Evolutionary conservation across 768 basidiomycete species (phyloP), one percentile per base, ranked within the genome.

Genomic region (Suillus discolor): DNA sequence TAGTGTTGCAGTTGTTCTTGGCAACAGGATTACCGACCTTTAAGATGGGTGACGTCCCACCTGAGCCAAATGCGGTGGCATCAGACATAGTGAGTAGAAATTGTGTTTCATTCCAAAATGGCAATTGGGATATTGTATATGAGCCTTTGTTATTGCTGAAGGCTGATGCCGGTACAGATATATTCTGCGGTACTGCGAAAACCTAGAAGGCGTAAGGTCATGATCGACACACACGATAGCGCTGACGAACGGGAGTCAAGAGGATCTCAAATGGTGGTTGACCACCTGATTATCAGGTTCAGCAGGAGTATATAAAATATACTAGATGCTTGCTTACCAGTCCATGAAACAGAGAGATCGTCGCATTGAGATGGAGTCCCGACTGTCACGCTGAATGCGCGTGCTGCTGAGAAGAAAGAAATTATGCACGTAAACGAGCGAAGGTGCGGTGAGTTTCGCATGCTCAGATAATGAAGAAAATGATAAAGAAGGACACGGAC

Each of bases 51-150:
- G 85, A 83, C 31, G 81, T 79, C 28, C 90, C 92, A 5, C 91
- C 92, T 12, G 87, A 79, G 51, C 79, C 90, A 72, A 89, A 91
- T 1, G 90, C 90, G 34, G 83, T 84, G 20, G 86, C 80, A 71
- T 93, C 92, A 34, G 89, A 92, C 88, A 93, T 89, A 42, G 85
- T 82, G 23, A 89, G 65, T 15, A 91, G 60, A 57, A 91, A 78
- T 62, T 78, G 73, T 20, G 79, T 71, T 36, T 70, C 76, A 11
- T 78, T 70, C 15, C 72, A 38, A 55, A 88, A 75, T 3, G 81
- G 79, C 15, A 92, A 68, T 65, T 79, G 81, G 0, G 76, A 54
- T 38, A 82, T 72, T 15, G 81, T 76, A 72, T 80, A 91, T 0
- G 83, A 82, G 60, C 89, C 89, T 66, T 81, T 66, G 57, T 84